Base-by-base conservation (phyloP, 2,329 filamentous ascomycete species). In the Cladosporium sp. region DNA sequence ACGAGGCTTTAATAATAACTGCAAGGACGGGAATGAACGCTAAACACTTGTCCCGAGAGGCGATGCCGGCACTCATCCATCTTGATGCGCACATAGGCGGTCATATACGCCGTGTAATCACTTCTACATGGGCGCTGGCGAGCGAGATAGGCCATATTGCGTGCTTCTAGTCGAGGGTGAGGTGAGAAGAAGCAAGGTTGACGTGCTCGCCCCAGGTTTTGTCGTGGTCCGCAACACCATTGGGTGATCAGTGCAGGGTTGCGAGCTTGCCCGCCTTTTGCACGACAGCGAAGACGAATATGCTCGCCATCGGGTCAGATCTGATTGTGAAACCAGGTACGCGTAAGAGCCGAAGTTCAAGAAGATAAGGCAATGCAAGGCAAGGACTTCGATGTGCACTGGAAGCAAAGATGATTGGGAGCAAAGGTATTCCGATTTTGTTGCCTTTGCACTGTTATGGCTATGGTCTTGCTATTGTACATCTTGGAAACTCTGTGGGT, bases 131-230 rank as follows among this genome's bases (percentile, higher is more conserved):
- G 27, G 29, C 45, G 45, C 37, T 41, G 37, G 37, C 37, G 45
- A 41, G 45, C 24, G 36, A 13, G 20, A 22, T 41, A 13, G 13
- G 22, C 24, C 45, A 41, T 48, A 48, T 48, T 27, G 45, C 45
- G 45, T 48, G 45, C 45, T 48, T 41, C n/a, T 22, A 18, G 37
- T 30, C 32, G 37, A n/a, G 32, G 20, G 45, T 48, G 45, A 48
- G 45, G 45, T 48, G 45, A 48, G 44, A 22, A 30, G 37, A 41
- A 22, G 39, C 45, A 18, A 48, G 29, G 18, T 48, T 48, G 45
- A 48, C 45, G 45, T 48, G 45, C 45, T 48, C 32, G 32, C 32
- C 8, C 15, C 15, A 17, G 12, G 7, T 17, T n/a, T 7, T n/a
- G 8, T 36, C 13, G 15, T 15, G 12, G 13, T 17, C 32, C n/a